Evolutionary conservation across 208 protist genomes (phyloP).

Genomic region (Novymonas esmeraldas): DNA sequence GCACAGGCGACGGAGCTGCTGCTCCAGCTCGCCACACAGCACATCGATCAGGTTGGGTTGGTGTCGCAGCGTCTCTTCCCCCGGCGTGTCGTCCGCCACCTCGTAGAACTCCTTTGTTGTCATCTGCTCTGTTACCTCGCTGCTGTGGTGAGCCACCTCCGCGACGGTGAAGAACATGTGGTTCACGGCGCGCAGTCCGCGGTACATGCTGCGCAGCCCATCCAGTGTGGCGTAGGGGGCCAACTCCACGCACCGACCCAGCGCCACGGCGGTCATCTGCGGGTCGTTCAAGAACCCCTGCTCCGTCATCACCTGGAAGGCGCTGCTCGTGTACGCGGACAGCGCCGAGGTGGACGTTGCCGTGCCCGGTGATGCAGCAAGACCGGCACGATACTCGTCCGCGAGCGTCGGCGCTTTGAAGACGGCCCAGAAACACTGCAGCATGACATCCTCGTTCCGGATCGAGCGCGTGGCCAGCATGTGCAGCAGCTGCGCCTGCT

Average conservation of each 20-base stretch:
- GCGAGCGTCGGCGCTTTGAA: conserved; percentile 46
- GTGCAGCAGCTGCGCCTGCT: conserved; percentile 32
- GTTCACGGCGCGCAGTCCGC: conserved; percentile 50
- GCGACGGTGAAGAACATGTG: conserved; percentile 71
- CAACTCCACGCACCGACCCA: conserved; percentile 76
- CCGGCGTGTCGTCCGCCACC: conserved; percentile 1
- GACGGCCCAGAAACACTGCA: conserved; percentile 64
- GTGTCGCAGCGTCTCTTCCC: conserved; percentile 39
- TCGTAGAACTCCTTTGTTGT: conserved; percentile 33
- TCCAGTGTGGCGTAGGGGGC: conserved; percentile 39
- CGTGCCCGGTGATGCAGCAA: neutral
- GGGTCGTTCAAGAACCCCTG: conserved; percentile 60
- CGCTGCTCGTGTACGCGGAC: conserved; percentile 44
- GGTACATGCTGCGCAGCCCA: conserved; percentile 53
- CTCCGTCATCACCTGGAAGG: conserved; percentile 59
- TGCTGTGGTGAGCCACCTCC: conserved; percentile 53
- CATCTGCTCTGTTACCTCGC: conserved; percentile 26
- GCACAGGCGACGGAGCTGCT: conserved; percentile 29
- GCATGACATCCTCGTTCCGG: conserved; percentile 67
- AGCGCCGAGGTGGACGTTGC: conserved; percentile 15
- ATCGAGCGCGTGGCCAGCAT: conserved; percentile 37
- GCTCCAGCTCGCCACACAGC: conserved; percentile 70
- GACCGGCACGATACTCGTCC: neutral
- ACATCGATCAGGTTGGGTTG: conserved; percentile 85
- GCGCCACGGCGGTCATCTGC: conserved; percentile 66